Conservation (phyloP, 2,329 filamentous ascomycete species). For the Geosmithia morbida region DNA sequence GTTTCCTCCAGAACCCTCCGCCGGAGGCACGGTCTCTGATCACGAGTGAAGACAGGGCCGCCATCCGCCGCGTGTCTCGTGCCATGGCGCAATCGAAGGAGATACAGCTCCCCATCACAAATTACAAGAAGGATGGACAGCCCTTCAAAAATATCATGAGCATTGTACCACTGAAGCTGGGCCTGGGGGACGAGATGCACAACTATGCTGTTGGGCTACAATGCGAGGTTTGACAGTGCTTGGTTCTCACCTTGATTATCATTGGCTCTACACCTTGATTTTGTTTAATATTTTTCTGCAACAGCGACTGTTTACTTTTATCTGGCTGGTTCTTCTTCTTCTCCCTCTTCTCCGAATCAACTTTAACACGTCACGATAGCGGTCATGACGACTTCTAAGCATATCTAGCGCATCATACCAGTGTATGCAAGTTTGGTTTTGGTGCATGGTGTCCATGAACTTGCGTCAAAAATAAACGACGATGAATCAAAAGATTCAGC, state of each 20-base stretch:
- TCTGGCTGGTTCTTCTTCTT: background rate
- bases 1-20: constrained; percentile 67
- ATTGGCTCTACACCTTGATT: background rate
- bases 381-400: background rate
- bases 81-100: constrained; percentile 30
- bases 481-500: too few relatives aligned
- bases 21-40: constrained; percentile 17
- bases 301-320: too few relatives aligned
- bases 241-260: background rate
- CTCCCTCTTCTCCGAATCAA: too few relatives aligned
- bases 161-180: constrained; percentile 68
- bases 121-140: constrained; percentile 70
- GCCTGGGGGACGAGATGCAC: constrained; percentile 33
- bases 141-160: constrained; percentile 70
- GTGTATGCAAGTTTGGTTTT: background rate
- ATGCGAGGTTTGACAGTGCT: constrained; percentile 34
- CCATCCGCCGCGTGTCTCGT: constrained; percentile 37
- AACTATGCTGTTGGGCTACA: constrained; percentile 74
- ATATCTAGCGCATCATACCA: background rate
- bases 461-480: too few relatives aligned
- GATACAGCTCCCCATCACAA: constrained; percentile 45
- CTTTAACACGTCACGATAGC: background rate
- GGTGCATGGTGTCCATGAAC: background rate
- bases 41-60: constrained; percentile 32
- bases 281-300: background rate